Evolutionary conservation across 108 stramenopile genomes (phyloP), one percentile per base, ranked within the genome.

Genomic region (Skeletonema potamos): DNA sequence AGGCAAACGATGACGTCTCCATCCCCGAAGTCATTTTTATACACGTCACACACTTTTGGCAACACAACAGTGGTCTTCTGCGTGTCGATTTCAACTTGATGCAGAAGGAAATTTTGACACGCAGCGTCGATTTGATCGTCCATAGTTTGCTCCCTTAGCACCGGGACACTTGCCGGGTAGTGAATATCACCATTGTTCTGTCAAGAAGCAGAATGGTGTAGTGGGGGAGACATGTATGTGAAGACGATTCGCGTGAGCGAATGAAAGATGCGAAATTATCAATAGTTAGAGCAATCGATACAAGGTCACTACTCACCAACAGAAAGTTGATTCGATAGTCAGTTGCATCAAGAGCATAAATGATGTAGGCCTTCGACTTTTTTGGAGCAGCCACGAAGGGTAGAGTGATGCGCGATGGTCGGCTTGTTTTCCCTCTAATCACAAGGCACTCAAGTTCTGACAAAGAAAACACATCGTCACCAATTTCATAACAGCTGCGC

Each of bases 401-500:
- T 54, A 82, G 79, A 58, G 84, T 92, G 63, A 74, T 75, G 27
- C 80, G 66, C 33, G 70, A 62, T 20, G 97, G 86, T 48, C 82
- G 76, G 58, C 83, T 75, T 77, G 90, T 73, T 57, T 84, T 88
- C 3, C 97, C 97, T 41, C 97, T 82, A 66, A 96, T 79, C 3
- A 97, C 86, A 64, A 89, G 94, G 55, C 92, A 87, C 56, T 96
- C 92, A 15, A 98, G 82, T 74, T 98, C 97, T 17, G 96, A 86
- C 36, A 98, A 78, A n/a, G 95, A 95, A 76, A 98, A 98, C 0
- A 98, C 91, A 68, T 98, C 97, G 9, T 86, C 81, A 15, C 95
- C 96, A 37, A 96, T 90, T 73, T 98, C 97, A 78, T 98, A 98
- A 58, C 93, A 96, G 33, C 88, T 81, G 37, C 88, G 85, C 37